These are phyloP conservation scores for Trypanosoma congolense DNA, from an alignment of 208 protist species.

Conservation along the genomic window DNA sequence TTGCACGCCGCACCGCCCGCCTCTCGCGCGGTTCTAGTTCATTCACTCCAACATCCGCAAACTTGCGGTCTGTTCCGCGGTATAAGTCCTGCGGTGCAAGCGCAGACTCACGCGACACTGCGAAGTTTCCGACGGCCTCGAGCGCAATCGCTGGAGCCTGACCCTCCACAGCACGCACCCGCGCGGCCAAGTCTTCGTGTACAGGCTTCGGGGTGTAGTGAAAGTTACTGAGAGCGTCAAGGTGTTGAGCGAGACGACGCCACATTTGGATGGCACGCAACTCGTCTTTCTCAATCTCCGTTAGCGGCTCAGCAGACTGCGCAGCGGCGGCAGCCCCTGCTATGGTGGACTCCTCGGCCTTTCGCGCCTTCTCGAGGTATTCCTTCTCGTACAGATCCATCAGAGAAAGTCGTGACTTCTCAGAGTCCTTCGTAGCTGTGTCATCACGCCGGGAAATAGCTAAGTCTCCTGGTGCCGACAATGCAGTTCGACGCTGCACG, in stretches of 20 bases:
- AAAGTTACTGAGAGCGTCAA: constrained; percentile 90
- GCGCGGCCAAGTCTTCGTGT: constrained; percentile 77
- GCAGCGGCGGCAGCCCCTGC: constrained; percentile 19
- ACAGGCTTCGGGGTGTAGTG: constrained; percentile 88
- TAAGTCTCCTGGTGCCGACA: constrained; percentile 62
- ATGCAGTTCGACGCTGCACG: constrained; percentile 45
- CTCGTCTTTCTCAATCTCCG: constrained; percentile 89
- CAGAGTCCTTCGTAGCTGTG: constrained; percentile 41
- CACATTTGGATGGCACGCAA: constrained; percentile 89
- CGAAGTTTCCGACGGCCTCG: constrained; percentile 81
- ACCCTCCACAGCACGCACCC: constrained; percentile 79
- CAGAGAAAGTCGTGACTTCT: constrained; percentile 87
- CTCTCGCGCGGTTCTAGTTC: constrained; percentile 74
- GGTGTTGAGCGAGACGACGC: constrained; percentile 81
- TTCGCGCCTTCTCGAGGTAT: constrained; percentile 69
- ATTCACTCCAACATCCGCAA: constrained; percentile 58
- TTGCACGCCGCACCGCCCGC: constrained; percentile 65
- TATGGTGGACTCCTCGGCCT: constrained; percentile 52
- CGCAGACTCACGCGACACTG: constrained; percentile 64
- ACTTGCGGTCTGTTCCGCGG: constrained; percentile 49
- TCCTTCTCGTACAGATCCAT: constrained; percentile 93
- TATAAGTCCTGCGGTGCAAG: constrained; percentile 88
- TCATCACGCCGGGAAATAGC: constrained; percentile 39
- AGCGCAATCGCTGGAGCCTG: constrained; percentile 80
- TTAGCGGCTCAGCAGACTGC: constrained; percentile 71